Percentiles rank a stretch among this genome's conserved stretches.
Evolutionary conservation across 495 filamentous ascomycete genomes (phyloP).

Genomic region (Penicillium antarcticum): DNA sequence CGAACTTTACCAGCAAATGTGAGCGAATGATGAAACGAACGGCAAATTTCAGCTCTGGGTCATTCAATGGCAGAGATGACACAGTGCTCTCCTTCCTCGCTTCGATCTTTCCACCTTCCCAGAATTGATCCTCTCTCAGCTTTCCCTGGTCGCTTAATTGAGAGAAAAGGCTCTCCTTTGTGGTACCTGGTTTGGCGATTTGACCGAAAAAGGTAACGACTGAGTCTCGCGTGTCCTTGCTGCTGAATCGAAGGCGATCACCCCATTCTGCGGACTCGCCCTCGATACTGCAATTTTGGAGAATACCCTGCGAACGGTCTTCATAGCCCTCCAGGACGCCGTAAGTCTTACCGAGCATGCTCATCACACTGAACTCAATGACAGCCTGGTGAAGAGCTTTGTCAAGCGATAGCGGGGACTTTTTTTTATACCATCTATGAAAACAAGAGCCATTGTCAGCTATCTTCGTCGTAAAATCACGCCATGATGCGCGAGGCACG

Average conservation of each 20-base stretch:
- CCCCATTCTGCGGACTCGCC: slow-evolving; percentile 22
- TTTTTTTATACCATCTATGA: slow-evolving; percentile 15
- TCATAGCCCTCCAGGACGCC: slow-evolving; percentile 22
- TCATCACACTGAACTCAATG: slow-evolving; percentile 46
- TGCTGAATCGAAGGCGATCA: slow-evolving; percentile 30
- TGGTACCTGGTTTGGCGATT: no score
- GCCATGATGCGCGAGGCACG: neutral
- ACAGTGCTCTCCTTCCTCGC: slow-evolving; percentile 15
- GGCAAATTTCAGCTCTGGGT: slow-evolving; percentile 66
- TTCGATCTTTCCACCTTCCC: neutral
- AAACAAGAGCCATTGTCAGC: slow-evolving; percentile 9
- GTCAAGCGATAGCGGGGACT: neutral
- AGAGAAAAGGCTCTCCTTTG: no score
- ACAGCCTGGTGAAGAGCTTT: slow-evolving; percentile 38
- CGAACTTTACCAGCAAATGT: neutral
- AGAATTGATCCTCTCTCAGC: neutral
- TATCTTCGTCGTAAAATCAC: neutral
- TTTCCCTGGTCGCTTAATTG: neutral
- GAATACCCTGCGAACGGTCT: slow-evolving; percentile 20
- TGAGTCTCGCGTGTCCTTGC: slow-evolving; percentile 22
- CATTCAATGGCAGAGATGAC: slow-evolving; percentile 46
- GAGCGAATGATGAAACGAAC: slow-evolving; percentile 46
- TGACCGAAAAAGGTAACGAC: slow-evolving; percentile 9
- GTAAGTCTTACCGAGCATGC: slow-evolving; percentile 29
- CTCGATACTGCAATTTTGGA: slow-evolving; percentile 11